Evolutionary conservation across 352 stramenopile genomes (phyloP).

Genomic region (Phytophthora palmivora): DNA sequence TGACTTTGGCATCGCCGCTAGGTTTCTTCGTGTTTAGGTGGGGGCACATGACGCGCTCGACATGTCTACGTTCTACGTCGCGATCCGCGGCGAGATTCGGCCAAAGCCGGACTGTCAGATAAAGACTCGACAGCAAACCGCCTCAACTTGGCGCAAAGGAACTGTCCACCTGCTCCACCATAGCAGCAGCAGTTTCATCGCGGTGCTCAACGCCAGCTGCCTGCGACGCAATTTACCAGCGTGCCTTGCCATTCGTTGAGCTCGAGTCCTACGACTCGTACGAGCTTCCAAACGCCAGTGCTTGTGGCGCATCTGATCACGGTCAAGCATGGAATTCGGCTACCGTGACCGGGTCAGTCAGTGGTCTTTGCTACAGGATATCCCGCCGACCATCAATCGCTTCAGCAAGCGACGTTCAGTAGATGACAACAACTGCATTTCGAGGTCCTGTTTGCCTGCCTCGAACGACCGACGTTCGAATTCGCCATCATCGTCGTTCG

Average conservation of each 20-base stretch:
- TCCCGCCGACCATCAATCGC: slow-evolving; percentile 5
- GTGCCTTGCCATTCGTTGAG: slow-evolving; percentile 7
- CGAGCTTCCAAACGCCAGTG: slow-evolving; percentile 1
- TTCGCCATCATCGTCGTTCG: slow-evolving; percentile 4
- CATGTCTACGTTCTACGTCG: slow-evolving; percentile 28
- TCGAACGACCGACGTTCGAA: not conserved
- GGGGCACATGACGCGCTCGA: slow-evolving; percentile 2
- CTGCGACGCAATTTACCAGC: not conserved
- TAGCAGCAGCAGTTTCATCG: slow-evolving; percentile 10
- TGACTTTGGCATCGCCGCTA: not conserved
- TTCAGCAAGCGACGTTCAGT: not conserved
- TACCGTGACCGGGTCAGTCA: slow-evolving; percentile 2
- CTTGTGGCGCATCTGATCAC: slow-evolving; percentile 7
- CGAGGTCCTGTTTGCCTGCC: not conserved
- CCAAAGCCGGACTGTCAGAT: slow-evolving; percentile 12
- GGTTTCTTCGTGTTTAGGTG: not conserved
- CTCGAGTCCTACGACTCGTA: not conserved
- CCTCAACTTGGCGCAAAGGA: slow-evolving; percentile 7
- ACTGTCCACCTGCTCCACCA: slow-evolving; percentile 1
- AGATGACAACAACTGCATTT: not conserved
- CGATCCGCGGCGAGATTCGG: slow-evolving; percentile 3
- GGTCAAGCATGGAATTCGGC: slow-evolving; percentile 11
- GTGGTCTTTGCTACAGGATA: slow-evolving; percentile 7
- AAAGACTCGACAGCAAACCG: slow-evolving; percentile 2
- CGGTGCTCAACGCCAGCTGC: slow-evolving; percentile 10